Percentiles rank a stretch among this genome's conserved stretches.
Evolutionary conservation across 2,329 filamentous ascomycete genomes (phyloP).

Genomic region (Hymenoscyphus infarciens): DNA sequence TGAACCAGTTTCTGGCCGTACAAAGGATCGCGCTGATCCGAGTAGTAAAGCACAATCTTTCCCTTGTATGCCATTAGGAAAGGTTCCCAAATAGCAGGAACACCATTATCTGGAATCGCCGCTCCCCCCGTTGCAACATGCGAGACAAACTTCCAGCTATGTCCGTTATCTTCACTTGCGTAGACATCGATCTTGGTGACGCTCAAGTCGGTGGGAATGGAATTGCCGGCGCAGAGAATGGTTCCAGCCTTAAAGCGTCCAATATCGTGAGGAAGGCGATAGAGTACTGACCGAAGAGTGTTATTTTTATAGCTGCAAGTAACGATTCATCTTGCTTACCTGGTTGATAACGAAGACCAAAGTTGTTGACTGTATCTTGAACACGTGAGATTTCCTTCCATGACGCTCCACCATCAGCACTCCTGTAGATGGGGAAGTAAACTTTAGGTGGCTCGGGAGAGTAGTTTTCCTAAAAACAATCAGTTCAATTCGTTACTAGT

Average conservation of each 20-base stretch:
- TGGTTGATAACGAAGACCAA: constrained; percentile 67
- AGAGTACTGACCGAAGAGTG: constrained; percentile 44
- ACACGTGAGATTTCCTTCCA: constrained; percentile 64
- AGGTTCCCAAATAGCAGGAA: constrained; percentile 71
- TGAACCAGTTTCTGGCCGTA: constrained; percentile 69
- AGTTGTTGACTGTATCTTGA: constrained; percentile 59
- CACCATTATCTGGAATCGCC: constrained; percentile 54
- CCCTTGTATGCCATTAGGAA: constrained; percentile 58
- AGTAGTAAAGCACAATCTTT: constrained; percentile 64
- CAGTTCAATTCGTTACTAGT: background rate
- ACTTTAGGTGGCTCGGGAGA: constrained; percentile 48
- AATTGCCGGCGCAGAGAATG: constrained; percentile 51
- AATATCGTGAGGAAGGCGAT: constrained; percentile 55
- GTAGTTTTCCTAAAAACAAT: constrained; percentile 44
- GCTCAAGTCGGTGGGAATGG: constrained; percentile 49
- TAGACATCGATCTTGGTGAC: constrained; percentile 68
- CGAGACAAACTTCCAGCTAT: constrained; percentile 64
- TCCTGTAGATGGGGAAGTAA: constrained; percentile 50
- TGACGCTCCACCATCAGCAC: constrained; percentile 44
- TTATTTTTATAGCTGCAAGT: too few species aligned
- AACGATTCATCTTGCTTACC: too few species aligned
- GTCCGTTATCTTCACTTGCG: constrained; percentile 55
- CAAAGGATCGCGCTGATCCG: constrained; percentile 63
- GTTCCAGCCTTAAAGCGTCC: constrained; percentile 60
- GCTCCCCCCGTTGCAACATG: constrained; percentile 61